Evolutionary conservation across 176 grass and related monocot genomes (phyloP), one percentile per base, ranked within the genome.

Genomic region (Triticum monococcum): DNA sequence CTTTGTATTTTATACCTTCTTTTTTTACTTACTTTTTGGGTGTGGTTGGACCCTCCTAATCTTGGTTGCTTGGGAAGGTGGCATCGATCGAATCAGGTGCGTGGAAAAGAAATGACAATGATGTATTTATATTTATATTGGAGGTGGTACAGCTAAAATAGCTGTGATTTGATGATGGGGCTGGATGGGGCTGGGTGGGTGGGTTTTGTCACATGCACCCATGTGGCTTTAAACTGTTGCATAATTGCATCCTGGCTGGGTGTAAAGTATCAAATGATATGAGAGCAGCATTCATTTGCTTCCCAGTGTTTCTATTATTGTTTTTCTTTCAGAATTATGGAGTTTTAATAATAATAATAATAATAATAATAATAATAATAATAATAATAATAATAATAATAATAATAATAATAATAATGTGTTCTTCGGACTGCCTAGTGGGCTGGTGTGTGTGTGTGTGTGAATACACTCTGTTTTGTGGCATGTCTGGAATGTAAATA

Each of bases 1-100:
- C 77, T 32, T 18, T 52, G 7, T 52, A 2, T 38, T 75, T 84
- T 9, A 8, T 22, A 9, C 46, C 28, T 28, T 84, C 70, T 26
- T 63, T 23, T 17, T 16, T 7, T 7, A 74, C n/a, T 75, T 30
- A 0, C 5, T 8, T 30, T 75, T 75, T 75, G 17, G 9, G 30
- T 84, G 68, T 81, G 68, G 89, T 85, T 87, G 85, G 70, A 43
- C 77, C 69, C 68, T 91, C 85, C 68, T 80, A 88, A 84, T 70
- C 68, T 50, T 80, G 62, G 89, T 85, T 91, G 85, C 89, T 88
- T 88, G 69, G 68, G 81, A 81, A 77, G 77, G 9, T 11, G 62
- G 77, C 82, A 82, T 85, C 50, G 37, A 85, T 41, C 67, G 67
- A 75, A 85, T 89, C 83, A 37, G 13, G 72, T 78, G 41, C 36